Evolutionary conservation across 2,329 filamentous ascomycete genomes (phyloP), one percentile per base, ranked within the genome.

Genomic region (Phyllachora maydis): DNA sequence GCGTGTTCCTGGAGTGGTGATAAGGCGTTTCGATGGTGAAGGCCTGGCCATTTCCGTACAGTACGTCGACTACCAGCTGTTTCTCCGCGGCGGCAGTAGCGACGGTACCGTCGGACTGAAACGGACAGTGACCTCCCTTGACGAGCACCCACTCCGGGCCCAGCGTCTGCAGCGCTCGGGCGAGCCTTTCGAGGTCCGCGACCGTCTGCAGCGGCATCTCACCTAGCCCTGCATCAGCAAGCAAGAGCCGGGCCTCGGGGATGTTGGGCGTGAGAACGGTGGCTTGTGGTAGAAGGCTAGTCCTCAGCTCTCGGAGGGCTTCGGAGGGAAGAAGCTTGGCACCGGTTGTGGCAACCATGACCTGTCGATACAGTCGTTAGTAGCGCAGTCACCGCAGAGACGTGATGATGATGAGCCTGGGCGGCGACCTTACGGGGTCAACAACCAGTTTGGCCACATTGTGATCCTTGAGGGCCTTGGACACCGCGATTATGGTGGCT

Each of bases 291-390:
- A 85, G 54, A 4, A 88, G 48, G 8, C 60, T 48, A 9, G 53
- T 43, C 23, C 64, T 54, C 23, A 85, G 48, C 6, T 59, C 58
- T 8, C 53, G 42, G 16, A 81, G 54, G n/a, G 77, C 74, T 6
- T 63, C 52, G 18, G 59, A 43, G 1, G 71, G 68, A 11, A 85
- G 58, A 1, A 88, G 56, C 30, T 65, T 53, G 6, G 72, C 63
- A 13, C 77, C 77, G n/a, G 69, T 78, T 1, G 78, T 85, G 14
- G 78, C 74, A 7, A 93, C 66, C 82, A 95, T 93, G 28, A 95
- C 83, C 79, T 88, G 34, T 10, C 11, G 13, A 5, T 15, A 10
- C 21, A n/a, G n/a, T n/a, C n/a, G n/a, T n/a, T n/a, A n/a, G n/a
- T n/a, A n/a, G n/a, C n/a, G n/a, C n/a, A n/a, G n/a, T n/a, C n/a